A percentile compares a stretch with the other conserved stretches of the same genome.
phyloP scores from a whole-genome alignment of 139 green algal genomes.

The Chlorella sp. region DNA sequence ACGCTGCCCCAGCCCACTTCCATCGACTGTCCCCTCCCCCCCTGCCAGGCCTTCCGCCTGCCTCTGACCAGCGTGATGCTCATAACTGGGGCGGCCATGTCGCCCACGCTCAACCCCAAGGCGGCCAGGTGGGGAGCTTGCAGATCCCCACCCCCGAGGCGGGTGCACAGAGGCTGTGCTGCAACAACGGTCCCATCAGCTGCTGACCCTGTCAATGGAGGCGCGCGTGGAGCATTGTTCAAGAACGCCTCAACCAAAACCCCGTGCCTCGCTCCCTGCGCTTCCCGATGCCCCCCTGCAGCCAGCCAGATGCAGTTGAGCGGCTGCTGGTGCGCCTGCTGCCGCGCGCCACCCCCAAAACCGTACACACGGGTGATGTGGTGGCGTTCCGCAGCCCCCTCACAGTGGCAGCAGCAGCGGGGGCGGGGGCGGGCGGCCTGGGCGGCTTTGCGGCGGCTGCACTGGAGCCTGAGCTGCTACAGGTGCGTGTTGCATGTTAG shows the following conservation, averaged over 20 bases:
- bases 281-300: background rate
- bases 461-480: background rate
- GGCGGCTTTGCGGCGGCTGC: conserved; percentile 15
- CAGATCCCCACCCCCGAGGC: too few species aligned
- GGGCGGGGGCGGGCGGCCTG: background rate
- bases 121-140: too few species aligned
- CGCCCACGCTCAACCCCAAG: conserved; percentile 64
- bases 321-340: conserved; percentile 73
- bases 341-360: conserved; percentile 46
- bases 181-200: too few species aligned
- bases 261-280: too few species aligned
- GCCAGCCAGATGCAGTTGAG: conserved; percentile 57
- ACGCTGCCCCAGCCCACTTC: too few species aligned
- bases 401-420: conserved; percentile 27
- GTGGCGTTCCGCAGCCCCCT: conserved; percentile 61
- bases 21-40: too few species aligned
- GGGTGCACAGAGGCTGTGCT: too few species aligned
- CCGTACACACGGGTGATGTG: conserved; percentile 65
- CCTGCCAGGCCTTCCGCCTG: conserved; percentile 31
- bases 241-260: too few species aligned
- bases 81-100: conserved; percentile 60
- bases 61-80: conserved; percentile 52
- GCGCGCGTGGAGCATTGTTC: too few species aligned
- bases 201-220: too few species aligned
- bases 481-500: too few species aligned